These are phyloP conservation scores for Rubroshorea leprosula DNA, from an alignment of 345 rosid species.

Conservation along the genomic window DNA sequence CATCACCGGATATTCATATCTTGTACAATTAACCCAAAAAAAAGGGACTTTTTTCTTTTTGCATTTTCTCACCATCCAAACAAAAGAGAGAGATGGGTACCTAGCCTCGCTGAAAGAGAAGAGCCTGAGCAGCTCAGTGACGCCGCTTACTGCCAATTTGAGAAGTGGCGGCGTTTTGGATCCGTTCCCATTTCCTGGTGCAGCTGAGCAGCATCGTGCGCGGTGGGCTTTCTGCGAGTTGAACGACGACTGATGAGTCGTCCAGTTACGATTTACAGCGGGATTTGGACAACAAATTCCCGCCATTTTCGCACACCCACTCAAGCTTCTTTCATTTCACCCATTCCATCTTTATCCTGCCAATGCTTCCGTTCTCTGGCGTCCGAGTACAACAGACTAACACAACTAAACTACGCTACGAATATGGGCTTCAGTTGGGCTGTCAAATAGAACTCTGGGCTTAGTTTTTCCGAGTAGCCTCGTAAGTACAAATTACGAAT, in stretches of 20 bases:
- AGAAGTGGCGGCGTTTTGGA: slow-evolving; percentile 39
- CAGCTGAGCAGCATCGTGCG: slow-evolving; percentile 42
- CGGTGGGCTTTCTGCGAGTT: slow-evolving; percentile 28
- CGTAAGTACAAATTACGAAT: no score
- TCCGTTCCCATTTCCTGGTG: slow-evolving; percentile 19
- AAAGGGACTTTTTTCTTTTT: neutral
- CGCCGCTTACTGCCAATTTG: slow-evolving; percentile 65
- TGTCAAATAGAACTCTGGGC: no score
- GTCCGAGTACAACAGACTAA: no score
- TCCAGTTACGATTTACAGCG: slow-evolving; percentile 8
- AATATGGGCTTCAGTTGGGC: no score
- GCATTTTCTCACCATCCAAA: slow-evolving; percentile 17
- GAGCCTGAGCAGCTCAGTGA: slow-evolving; percentile 62
- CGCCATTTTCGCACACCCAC: slow-evolving; percentile 25
- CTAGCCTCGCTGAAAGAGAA: slow-evolving; percentile 37
- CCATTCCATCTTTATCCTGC: no score
- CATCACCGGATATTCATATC: neutral
- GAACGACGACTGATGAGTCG: slow-evolving; percentile 4
- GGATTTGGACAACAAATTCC: slow-evolving; percentile 25
- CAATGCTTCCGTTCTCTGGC: no score
- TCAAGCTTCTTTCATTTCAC: no score
- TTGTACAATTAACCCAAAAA: neutral
- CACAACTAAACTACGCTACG: no score
- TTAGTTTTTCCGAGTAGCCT: no score
- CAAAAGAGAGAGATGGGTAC: slow-evolving; percentile 14